These are phyloP conservation scores for Pythium aquatile DNA, from an alignment of 352 stramenopile species.

Conservation along the genomic window DNA sequence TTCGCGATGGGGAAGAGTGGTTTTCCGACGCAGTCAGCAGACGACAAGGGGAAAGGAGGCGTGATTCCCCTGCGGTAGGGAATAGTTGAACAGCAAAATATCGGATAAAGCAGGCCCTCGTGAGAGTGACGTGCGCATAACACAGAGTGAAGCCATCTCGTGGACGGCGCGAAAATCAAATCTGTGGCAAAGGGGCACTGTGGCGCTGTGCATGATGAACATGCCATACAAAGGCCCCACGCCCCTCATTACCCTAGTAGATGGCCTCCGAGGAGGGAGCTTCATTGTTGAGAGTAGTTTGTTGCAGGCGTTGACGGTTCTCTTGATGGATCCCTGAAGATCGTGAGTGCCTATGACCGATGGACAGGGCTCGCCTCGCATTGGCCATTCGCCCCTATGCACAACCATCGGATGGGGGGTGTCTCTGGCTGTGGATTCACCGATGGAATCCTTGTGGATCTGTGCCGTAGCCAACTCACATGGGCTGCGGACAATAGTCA, in stretches of 20 bases:
- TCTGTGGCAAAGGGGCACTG: too few relatives aligned
- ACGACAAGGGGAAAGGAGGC: conserved; percentile 1
- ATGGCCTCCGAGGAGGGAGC: too few relatives aligned
- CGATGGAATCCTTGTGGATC: not conserved
- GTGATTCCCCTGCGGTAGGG: not conserved
- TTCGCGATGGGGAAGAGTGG: not conserved
- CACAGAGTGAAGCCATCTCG: conserved; percentile 12
- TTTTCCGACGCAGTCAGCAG: not conserved
- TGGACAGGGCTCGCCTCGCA: too few relatives aligned
- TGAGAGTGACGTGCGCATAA: conserved; percentile 4
- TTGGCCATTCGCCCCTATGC: not conserved
- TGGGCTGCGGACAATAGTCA: not conserved
- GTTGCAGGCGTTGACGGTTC: too few relatives aligned
- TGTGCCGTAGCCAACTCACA: not conserved
- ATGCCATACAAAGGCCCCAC: too few relatives aligned
- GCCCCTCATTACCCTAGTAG: too few relatives aligned
- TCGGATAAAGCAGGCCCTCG: not conserved
- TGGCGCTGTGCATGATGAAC: too few relatives aligned
- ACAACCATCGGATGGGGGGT: not conserved
- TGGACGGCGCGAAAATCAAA: not conserved
- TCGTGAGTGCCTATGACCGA: too few relatives aligned
- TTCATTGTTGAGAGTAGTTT: too few relatives aligned
- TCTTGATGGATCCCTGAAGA: too few relatives aligned
- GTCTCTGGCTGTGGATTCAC: not conserved
- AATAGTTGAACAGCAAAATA: conserved; percentile 3